Base-by-base conservation (phyloP, 129 eudicot species). In the Solidago caesia region DNA sequence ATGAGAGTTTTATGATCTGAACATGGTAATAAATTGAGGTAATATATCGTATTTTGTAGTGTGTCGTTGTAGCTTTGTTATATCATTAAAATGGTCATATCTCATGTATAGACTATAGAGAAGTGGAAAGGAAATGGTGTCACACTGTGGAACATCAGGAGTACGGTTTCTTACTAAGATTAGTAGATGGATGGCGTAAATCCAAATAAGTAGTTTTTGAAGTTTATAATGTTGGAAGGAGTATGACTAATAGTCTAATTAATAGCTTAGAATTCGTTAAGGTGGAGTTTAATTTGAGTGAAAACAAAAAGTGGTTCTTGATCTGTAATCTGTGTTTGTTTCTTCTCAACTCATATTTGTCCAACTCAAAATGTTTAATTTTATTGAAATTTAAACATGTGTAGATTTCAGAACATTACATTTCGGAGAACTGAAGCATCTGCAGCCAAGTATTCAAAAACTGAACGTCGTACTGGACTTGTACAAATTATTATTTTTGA, bases 401-500 rank as follows among this genome's bases (percentile, higher is more conserved):
- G 13, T 66, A 95, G 99, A 75, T 91, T 95, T 76, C 94, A 95
- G 81, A 95, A 95, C 71, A 82, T 95, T 73, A 85, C 97, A 69
- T 91, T 95, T 80, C 85, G 91, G 90, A 91, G 99, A 82, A 85
- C 84, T 71, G 82, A 84, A 82, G 90, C 80, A 78, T 86, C 87
- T n/a, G 97, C 92, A 68, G 86, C 86, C 49, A 91, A 80, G 67
- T 82, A 89, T 16, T 84, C 94, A 64, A 80, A 78, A 55, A 74
- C 78, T 63, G 91, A 85, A 69, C 85, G 83, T 64, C 89, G 84
- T 65, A 86, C 89, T 15, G 99, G 99, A 43, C 71, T 91, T 73
- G 89, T 95, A 60, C 99, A 95, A 73, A 87, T 87, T 33, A 72
- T 95, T 46, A 83, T 95, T 15, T 95, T 95, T 64, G 99, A 95